phyloP scores from a whole-genome alignment of 163 green algal genomes.

The Volvox carteri region DNA sequence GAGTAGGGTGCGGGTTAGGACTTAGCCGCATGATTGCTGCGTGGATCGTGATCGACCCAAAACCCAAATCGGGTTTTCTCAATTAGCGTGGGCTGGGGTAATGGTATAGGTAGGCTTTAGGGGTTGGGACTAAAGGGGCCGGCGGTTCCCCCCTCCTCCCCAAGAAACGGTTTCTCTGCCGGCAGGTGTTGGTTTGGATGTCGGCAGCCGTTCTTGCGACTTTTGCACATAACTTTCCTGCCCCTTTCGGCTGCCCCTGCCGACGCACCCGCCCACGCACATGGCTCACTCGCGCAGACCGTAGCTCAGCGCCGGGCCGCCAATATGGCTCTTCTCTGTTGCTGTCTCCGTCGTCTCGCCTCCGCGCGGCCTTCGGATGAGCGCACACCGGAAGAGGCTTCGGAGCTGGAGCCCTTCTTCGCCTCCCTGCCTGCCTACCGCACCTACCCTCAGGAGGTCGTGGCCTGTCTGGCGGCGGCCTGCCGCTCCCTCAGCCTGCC shows the following conservation, averaged over 20 bases:
- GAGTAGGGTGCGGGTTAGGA: too few relatives aligned
- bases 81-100: too few relatives aligned
- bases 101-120: too few relatives aligned
- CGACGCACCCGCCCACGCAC: background rate
- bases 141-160: too few relatives aligned
- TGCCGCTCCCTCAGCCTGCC: background rate
- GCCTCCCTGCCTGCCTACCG: constrained; percentile 7
- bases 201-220: too few relatives aligned
- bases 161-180: too few relatives aligned
- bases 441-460: constrained; percentile 24
- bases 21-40: too few relatives aligned
- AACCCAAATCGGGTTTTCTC: too few relatives aligned
- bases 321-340: constrained; percentile 24
- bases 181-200: too few relatives aligned
- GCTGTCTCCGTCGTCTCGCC: constrained; percentile 11
- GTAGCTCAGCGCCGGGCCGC: background rate
- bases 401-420: constrained; percentile 46
- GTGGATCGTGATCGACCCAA: too few relatives aligned
- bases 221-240: too few relatives aligned
- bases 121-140: too few relatives aligned
- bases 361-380: background rate
- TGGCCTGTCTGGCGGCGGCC: background rate
- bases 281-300: constrained; percentile 1
- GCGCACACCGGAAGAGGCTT: constrained; percentile 28
- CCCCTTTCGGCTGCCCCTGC: background rate